Percentiles rank a stretch among this genome's conserved stretches.
These are phyloP conservation scores for Cryptococcus sp. DNA, from an alignment of 1,284 basidiomycete genomes.

Conservation along the genomic window DNA sequence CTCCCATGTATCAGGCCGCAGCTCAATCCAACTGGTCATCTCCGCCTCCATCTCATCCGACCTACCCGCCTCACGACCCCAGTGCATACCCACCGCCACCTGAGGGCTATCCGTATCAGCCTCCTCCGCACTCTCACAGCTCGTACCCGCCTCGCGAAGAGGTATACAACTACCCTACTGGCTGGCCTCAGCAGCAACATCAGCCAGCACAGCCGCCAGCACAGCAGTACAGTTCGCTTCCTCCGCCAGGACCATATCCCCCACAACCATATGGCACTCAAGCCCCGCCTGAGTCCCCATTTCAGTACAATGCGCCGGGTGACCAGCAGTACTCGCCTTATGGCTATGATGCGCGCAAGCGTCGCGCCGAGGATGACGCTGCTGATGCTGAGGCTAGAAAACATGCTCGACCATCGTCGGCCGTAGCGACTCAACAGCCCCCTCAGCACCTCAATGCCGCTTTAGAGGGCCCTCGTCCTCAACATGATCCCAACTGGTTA, in stretches of 20 bases:
- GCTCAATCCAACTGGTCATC: slow-evolving; percentile 39
- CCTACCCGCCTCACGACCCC: slow-evolving; percentile 31
- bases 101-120: slow-evolving; percentile 31
- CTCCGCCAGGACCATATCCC: slow-evolving; percentile 15
- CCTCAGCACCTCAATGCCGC: slow-evolving; percentile 15
- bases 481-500: slow-evolving; percentile 40
- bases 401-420: slow-evolving; percentile 12
- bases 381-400: slow-evolving; percentile 21
- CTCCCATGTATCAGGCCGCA: slow-evolving; percentile 41
- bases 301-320: slow-evolving; percentile 46
- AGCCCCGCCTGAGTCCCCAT: slow-evolving; percentile 42
- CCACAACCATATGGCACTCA: slow-evolving; percentile 5
- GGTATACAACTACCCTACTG: slow-evolving; percentile 21
- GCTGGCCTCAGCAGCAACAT: slow-evolving; percentile 9
- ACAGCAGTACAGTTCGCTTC: slow-evolving; percentile 14
- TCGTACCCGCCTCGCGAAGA: slow-evolving; percentile 24
- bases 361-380: slow-evolving; percentile 35
- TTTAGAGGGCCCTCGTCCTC: slow-evolving; percentile 16
- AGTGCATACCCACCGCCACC: slow-evolving; percentile 34
- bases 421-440: slow-evolving; percentile 3
- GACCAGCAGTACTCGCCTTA: slow-evolving; percentile 14
- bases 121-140: slow-evolving; percentile 21
- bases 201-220: too few relatives aligned
- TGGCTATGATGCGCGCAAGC: slow-evolving; percentile 38
- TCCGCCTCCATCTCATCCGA: slow-evolving; percentile 32